These are phyloP conservation scores for Septoria petroselini DNA, from an alignment of 2,329 filamentous ascomycete species.

Conservation along the genomic window DNA sequence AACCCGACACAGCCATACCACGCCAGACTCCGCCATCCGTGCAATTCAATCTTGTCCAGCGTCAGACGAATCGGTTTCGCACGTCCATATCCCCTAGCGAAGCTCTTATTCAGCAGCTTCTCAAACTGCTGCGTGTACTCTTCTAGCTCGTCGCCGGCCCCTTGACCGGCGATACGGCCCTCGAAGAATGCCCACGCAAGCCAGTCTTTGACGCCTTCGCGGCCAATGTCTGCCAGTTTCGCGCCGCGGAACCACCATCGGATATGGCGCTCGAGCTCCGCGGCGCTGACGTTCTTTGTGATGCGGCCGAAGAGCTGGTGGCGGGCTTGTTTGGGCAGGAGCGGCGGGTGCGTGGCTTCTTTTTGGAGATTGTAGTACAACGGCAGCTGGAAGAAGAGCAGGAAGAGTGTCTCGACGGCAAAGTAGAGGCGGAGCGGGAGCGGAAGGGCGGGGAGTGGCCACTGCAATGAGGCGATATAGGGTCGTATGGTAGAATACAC, in stretches of 20 bases:
- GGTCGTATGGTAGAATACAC: neutral
- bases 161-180: conserved; percentile 59
- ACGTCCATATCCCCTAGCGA: conserved; percentile 55
- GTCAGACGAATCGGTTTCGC: conserved; percentile 60
- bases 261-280: conserved; percentile 55
- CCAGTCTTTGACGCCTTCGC: conserved; percentile 65
- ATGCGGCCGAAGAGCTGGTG: conserved; percentile 56
- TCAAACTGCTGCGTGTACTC: conserved; percentile 56
- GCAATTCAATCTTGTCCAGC: conserved; percentile 57
- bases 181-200: conserved; percentile 62
- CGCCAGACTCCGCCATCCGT: conserved; percentile 37
- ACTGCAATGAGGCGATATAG: neutral
- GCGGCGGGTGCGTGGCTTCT: conserved; percentile 50
- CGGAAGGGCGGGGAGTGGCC: conserved; percentile 9
- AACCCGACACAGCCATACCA: conserved; percentile 22
- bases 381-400: conserved; percentile 39
- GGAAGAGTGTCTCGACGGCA: conserved; percentile 16
- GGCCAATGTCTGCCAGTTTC: conserved; percentile 54
- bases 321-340: conserved; percentile 49
- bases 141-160: conserved; percentile 56
- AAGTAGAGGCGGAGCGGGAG: conserved; percentile 14
- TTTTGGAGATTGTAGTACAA: conserved; percentile 51
- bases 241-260: conserved; percentile 64
- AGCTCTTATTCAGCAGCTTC: conserved; percentile 43
- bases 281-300: conserved; percentile 49